Conservation (phyloP, 2,329 filamentous ascomycete genomes). For the Penicillium sp. region DNA sequence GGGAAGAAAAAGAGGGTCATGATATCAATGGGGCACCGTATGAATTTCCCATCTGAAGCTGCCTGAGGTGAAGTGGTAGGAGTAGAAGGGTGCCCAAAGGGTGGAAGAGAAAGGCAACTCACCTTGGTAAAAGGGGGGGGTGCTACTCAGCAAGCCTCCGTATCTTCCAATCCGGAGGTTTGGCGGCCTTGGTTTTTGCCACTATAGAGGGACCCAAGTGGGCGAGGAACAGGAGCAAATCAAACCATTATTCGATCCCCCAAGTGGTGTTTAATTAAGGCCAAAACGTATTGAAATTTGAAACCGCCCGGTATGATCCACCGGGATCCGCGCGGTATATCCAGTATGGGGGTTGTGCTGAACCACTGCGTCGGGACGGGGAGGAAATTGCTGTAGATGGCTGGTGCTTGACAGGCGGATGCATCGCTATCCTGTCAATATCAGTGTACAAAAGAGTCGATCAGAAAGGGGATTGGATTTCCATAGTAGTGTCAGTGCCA, state of each 20-base stretch:
- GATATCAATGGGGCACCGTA: background rate
- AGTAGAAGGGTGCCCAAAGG: background rate
- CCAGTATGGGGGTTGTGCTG: background rate
- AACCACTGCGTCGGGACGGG: background rate
- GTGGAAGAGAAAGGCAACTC: background rate
- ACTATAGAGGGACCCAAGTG: constrained; percentile 22
- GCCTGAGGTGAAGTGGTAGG: background rate
- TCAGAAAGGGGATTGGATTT: background rate
- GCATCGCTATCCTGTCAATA: background rate
- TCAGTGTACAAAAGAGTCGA: background rate
- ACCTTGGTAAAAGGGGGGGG: constrained; percentile 14
- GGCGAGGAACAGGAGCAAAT: constrained; percentile 21
- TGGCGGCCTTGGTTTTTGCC: constrained; percentile 23
- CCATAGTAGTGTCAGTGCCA: background rate
- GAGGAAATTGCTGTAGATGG: background rate
- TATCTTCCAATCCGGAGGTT: constrained; percentile 21
- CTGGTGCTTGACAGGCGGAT: background rate
- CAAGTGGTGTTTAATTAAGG: background rate
- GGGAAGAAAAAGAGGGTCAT: background rate
- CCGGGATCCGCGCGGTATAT: background rate
- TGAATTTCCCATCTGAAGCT: background rate
- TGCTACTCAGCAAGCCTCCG: constrained; percentile 9
- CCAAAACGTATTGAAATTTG: constrained; percentile 20
- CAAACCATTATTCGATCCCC: constrained; percentile 21
- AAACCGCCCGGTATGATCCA: constrained; percentile 22